phyloP scores from a whole-genome alignment of 202 grass and related monocot species.

The Panicum hallii region DNA sequence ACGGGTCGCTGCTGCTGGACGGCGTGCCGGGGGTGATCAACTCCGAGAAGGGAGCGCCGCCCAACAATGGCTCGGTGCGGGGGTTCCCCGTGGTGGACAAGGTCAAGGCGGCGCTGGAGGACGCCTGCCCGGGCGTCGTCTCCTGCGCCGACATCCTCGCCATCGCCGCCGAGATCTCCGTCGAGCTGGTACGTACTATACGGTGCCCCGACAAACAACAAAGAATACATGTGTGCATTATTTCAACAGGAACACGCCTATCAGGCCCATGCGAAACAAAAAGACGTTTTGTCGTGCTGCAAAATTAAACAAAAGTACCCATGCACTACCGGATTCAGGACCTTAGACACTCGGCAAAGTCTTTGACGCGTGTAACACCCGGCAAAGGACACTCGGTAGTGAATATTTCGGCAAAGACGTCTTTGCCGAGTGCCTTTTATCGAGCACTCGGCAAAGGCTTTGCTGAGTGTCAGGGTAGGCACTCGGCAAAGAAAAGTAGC shows the following conservation, averaged over 20 bases:
- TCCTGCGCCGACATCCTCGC: conserved; percentile 85
- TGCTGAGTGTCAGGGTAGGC: too few species aligned
- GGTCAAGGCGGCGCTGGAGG: conserved; percentile 63
- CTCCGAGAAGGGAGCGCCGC: conserved; percentile 54
- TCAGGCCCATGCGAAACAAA: background rate
- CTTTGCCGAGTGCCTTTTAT: too few species aligned
- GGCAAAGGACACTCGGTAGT: too few species aligned
- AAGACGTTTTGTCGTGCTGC: background rate
- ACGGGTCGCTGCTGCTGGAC: conserved; percentile 66
- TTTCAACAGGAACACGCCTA: too few species aligned
- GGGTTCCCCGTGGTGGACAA: conserved; percentile 50
- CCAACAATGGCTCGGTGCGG: conserved; percentile 47
- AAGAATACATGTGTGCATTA: too few species aligned
- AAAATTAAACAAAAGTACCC: background rate
- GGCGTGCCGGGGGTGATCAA: conserved; percentile 24
- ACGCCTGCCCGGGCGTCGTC: conserved; percentile 57
- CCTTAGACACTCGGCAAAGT: too few species aligned
- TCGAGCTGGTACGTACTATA: conserved; percentile 39
- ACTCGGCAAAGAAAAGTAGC: too few species aligned
- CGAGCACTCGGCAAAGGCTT: too few species aligned
- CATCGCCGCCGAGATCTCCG: conserved; percentile 61
- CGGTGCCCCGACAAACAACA: too few species aligned
- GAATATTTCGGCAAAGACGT: too few species aligned
- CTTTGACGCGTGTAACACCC: too few species aligned
- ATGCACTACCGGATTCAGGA: too few species aligned